phyloP scores from a whole-genome alignment of 2,329 filamentous ascomycete species.

The Verticillium isaacii region DNA sequence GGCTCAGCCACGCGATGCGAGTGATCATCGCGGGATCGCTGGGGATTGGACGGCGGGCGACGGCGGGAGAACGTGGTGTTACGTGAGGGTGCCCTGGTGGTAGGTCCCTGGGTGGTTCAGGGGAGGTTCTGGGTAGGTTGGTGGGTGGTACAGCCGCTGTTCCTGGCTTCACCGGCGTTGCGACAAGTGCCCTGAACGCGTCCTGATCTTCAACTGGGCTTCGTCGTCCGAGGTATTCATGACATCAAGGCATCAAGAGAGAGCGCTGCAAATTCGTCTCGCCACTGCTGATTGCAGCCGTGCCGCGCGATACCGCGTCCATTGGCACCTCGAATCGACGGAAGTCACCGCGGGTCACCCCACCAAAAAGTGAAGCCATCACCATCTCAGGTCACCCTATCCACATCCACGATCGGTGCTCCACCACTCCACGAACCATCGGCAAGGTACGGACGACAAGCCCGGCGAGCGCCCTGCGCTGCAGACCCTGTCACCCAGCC shows the following conservation, averaged over 20 bases:
- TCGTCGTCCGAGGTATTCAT: too few species aligned
- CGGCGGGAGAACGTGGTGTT: not conserved
- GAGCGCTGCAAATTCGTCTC: not conserved
- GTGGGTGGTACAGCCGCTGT: too few species aligned
- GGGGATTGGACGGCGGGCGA: not conserved
- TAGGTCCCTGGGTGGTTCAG: not conserved
- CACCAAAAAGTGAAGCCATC: slow-evolving; percentile 1
- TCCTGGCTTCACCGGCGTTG: too few species aligned
- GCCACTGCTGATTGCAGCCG: not conserved
- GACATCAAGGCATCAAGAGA: not conserved
- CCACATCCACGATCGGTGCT: not conserved
- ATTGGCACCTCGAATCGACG: not conserved
- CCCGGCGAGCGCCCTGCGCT: not conserved
- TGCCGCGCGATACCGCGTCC: not conserved
- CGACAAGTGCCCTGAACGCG: too few species aligned
- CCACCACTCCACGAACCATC: not conserved
- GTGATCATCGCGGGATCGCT: not conserved
- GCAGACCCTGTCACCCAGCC: not conserved
- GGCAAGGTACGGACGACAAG: not conserved
- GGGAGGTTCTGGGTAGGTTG: too few species aligned
- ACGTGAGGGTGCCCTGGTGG: not conserved
- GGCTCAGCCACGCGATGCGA: not conserved
- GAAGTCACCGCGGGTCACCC: not conserved
- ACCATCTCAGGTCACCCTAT: not conserved
- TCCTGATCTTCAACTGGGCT: too few species aligned